Base-by-base conservation (phyloP, 768 basidiomycete genomes). In the Crepidotus variabilis region DNA sequence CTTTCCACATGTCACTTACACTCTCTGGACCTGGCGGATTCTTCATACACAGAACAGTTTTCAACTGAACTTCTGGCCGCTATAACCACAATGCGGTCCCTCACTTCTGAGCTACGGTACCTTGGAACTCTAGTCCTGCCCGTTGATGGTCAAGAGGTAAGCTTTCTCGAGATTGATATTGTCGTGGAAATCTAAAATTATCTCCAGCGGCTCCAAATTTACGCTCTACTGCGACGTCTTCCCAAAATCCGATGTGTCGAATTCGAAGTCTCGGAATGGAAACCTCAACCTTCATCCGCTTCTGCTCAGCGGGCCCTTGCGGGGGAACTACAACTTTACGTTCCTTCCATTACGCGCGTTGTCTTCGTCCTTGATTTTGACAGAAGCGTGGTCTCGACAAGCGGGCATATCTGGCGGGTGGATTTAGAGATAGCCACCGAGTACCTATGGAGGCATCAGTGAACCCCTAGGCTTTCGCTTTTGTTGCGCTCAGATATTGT, bases 301-400 rank as follows among this genome's bases (percentile, higher is more conserved):
- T 67, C 78, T 6, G 86, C 85, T 2, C 66, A 85, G 43, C 79
- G 84, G 20, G 83, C 84, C 2, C 71, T 88, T 6, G 78, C 79
- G 2, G 76, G 75, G 53, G 87, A 88, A 67, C 69, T 88, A 50
- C 78, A 80, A 39, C 69, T 88, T 9, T 88, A 87, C 61, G 81
- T 77, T 58, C 78, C 81, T 5, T 75, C 75, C 0, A 70, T 87
- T 24, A 62, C 61, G 8, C 74, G 74, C 20, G 75, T 86, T 6
- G 71, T 87, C n/a, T 87, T 86, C 60, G 84, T 87, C 50, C 74
- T 79, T 55, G 78, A 86, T 35, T 83, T 85, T 63, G 84, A 86
- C 57, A 75, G 83, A 62, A 84, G 74, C 18, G 76, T 81, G 28
- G 73, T 79, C 45, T 73, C 68, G 21, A 69, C 68, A 10, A 63